These are phyloP conservation scores for Lasiosphaeria ovina DNA, from an alignment of 495 filamentous ascomycete species.

Conservation along the genomic window DNA sequence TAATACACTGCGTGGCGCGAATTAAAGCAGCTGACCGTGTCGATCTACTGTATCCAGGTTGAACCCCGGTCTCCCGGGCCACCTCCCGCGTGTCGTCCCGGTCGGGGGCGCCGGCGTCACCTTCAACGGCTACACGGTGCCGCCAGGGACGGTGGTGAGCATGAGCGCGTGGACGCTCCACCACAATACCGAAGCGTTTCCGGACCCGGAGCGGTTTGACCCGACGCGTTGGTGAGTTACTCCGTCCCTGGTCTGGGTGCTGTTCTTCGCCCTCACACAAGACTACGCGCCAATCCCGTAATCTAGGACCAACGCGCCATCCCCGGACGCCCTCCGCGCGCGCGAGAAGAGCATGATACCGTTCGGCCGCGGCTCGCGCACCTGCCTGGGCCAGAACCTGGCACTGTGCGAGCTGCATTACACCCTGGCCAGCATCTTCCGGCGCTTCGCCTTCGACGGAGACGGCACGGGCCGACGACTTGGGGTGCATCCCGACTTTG, in stretches of 20 bases:
- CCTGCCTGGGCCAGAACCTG: constrained; percentile 50
- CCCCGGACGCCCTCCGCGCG: constrained; percentile 25
- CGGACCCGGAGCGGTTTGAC: constrained; percentile 37
- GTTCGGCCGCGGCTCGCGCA: constrained; percentile 45
- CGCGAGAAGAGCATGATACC: constrained; percentile 41
- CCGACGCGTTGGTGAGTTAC: constrained; percentile 49
- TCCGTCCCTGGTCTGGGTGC: background rate
- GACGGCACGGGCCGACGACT: background rate
- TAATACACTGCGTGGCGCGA: too few species aligned
- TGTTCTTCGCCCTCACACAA: background rate
- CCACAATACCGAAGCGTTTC: constrained; percentile 38
- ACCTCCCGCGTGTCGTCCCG: constrained; percentile 28
- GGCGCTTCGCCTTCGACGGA: constrained; percentile 15
- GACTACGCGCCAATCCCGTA: background rate
- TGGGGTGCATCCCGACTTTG: background rate
- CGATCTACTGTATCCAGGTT: constrained; percentile 8
- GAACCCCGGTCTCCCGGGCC: constrained; percentile 20
- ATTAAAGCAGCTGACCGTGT: too few species aligned
- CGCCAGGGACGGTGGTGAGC: constrained; percentile 16
- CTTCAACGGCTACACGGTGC: constrained; percentile 21
- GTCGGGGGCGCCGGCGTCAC: constrained; percentile 24
- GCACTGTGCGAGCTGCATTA: constrained; percentile 48
- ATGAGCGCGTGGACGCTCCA: constrained; percentile 35
- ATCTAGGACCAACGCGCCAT: background rate
- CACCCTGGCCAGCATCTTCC: constrained; percentile 43